These are phyloP conservation scores for Linnemannia zychae DNA, from an alignment of 192 early-diverging fungal genomes.

Conservation along the genomic window DNA sequence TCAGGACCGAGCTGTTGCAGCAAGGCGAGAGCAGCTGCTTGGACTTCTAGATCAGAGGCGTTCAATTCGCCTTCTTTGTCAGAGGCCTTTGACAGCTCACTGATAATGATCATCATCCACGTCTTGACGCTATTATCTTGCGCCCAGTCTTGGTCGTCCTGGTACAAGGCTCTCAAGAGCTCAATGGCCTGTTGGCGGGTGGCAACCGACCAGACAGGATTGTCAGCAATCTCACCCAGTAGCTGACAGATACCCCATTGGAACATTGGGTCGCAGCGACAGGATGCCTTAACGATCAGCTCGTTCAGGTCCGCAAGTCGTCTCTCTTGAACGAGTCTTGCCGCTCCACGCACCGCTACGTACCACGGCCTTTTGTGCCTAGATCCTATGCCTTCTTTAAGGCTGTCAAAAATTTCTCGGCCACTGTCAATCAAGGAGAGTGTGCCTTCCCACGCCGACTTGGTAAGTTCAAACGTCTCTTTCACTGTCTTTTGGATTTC, in stretches of 20 bases:
- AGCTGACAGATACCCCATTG: slow-evolving; percentile 9
- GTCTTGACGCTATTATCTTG: background rate
- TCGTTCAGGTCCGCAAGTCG: background rate
- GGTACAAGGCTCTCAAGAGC: background rate
- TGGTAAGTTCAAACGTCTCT: background rate
- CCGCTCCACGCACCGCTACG: background rate
- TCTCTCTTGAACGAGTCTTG: background rate
- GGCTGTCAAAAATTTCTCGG: background rate
- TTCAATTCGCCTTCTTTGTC: too few relatives aligned
- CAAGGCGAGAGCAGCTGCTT: background rate
- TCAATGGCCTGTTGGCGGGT: background rate
- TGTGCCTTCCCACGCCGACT: background rate
- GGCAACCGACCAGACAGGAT: background rate
- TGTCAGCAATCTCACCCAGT: background rate
- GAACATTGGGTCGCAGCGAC: background rate
- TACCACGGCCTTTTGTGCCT: background rate
- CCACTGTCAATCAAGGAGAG: background rate
- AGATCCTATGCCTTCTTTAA: background rate
- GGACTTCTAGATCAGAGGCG: background rate
- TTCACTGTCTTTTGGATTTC: background rate
- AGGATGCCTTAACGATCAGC: background rate
- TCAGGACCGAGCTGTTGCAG: background rate
- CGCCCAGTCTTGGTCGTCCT: background rate
- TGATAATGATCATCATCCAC: background rate
- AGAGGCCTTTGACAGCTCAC: background rate